These are phyloP conservation scores for Heterococcus sp. DNA, from an alignment of 108 stramenopile species.

Conservation along the genomic window DNA sequence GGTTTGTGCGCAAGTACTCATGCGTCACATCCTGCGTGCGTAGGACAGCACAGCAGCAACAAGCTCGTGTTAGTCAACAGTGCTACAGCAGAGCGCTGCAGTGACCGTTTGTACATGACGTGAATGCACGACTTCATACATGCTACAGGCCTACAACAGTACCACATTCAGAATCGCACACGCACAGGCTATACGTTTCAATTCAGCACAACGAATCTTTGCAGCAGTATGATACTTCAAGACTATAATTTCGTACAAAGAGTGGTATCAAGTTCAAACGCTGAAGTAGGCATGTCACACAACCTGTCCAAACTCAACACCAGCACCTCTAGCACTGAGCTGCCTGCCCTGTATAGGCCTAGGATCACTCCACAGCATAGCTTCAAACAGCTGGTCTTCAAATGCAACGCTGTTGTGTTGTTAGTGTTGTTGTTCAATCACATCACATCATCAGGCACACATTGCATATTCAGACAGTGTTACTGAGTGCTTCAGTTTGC, in stretches of 20 bases:
- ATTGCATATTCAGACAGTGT: background rate
- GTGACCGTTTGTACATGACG: no score
- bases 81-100: no score
- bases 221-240: no score
- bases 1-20: slow-evolving; percentile 59
- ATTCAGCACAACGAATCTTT: background rate
- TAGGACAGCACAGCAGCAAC: background rate
- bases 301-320: slow-evolving; percentile 56
- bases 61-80: no score
- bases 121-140: no score
- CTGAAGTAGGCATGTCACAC: background rate
- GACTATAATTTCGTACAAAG: no score
- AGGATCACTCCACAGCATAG: slow-evolving; percentile 65
- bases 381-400: slow-evolving; percentile 49
- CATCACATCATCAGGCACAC: background rate
- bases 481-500: no score
- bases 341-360: slow-evolving; percentile 54
- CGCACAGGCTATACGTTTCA: no score
- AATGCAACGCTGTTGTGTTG: background rate
- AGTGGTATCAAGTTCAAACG: background rate
- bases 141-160: no score
- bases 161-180: no score
- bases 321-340: slow-evolving; percentile 59
- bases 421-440: no score
- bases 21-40: slow-evolving; percentile 54